Base-by-base conservation (phyloP, 2,329 filamentous ascomycete species). In the Parastagonospora avenae region DNA sequence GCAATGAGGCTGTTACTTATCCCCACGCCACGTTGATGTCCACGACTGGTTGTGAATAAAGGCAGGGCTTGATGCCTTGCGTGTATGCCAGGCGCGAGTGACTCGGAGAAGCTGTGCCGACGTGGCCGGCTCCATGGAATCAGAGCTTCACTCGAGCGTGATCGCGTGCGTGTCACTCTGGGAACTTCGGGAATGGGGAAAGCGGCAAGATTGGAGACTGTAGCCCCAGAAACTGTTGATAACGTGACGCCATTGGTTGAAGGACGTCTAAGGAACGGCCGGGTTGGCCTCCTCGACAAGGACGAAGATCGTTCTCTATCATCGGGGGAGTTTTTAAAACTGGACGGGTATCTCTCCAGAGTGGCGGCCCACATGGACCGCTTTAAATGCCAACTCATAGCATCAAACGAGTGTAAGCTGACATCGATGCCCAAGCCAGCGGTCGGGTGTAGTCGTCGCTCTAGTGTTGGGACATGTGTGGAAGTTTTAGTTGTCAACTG, bases 351-450 rank as follows among this genome's bases (percentile, higher is more conserved):
- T 46, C 44, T 46, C 12, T 46, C 44, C 8, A 39, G 37, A 8
- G 33, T 41, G 27, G 44, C 44, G 28, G 37, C 33, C 44, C 44
- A 40, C n/a, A 46, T 15, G 29, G 44, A 40, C 44, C 44, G 44
- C 36, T 46, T 46, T 15, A 46, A 36, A 19, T 39, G 36, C 44
- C 44, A 46, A 46, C 44, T 46, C 44, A 46, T 46, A 28, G 36
- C 8, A 31, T 16, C 30, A 35, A 46, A 33, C n/a, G 44, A 46
- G 15, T 24, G 35, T 40, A 33, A 42, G 40, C 40, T 16, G 29
- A 42, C 33, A 33, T 32, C 28, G 40, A 42, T 16, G 19, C 40
- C 40, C 15, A 42, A 24, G 30, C 40, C 40, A 33, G 29, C 40
- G 29, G 40, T 42, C 29, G 40, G 8, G 29, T 27, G 15, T 39